Base-by-base conservation (phyloP, 345 rosid species). In the Jatropha curcas region DNA sequence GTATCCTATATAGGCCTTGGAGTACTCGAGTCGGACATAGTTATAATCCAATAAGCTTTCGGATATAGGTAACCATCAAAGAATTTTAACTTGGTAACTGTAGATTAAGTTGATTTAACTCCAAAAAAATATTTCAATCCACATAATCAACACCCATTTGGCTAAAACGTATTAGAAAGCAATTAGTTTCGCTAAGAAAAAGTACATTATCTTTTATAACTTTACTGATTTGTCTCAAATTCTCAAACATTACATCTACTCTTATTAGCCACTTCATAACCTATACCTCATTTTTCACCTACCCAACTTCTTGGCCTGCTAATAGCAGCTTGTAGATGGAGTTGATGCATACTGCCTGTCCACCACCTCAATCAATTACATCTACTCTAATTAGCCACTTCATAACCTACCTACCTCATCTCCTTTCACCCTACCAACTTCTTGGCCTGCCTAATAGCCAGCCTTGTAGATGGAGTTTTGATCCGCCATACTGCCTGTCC, bases 311-410 rank as follows among this genome's bases (percentile, higher is more conserved):
- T 59, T 13, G 11, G 31, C 39, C 39, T 33, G 17, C 24, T 62
- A 71, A 43, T 46, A 65, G 17, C 60, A 70, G 16, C 60, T 71
- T 19, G 66, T 34, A 34, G 76, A 25, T 51, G 76, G 69, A 64
- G 67, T n/a, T 10, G 74, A 43, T 24, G 71, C 74, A 73, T 67
- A 63, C 37, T 64, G 72, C n/a, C 71, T 65, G 66, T 79, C 82
- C 35, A 74, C 82, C 45, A 74, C 78, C 33, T 74, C 82, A 65
- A 79, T 70, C 28, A 74, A 35, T 6, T 35, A 14, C 9, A 17
- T 61, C 65, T 34, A 61, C 12, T 58, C 43, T 61, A 35, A 60
- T 35, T 35, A 61, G 37, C 24, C 28, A 37, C 37, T 41, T 61
- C 27, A 5, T 20, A 9, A 37, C 22, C 33, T 24, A 64, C n/a